Evolutionary conservation across 176 grass and related monocot species (phyloP), one percentile per base, ranked within the genome.

Genomic region (Triticum aestivum): DNA sequence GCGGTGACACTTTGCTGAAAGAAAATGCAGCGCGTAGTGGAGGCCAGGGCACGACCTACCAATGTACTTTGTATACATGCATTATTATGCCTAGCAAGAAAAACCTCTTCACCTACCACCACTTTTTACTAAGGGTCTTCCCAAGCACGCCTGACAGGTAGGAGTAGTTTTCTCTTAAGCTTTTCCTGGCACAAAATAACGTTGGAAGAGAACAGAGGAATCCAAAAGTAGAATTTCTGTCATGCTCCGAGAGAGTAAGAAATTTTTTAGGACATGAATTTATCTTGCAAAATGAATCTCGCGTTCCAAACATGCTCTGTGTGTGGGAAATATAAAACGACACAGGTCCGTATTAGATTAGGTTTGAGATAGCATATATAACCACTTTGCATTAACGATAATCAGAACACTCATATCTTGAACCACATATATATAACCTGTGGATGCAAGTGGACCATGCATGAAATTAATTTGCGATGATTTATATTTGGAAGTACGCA

Each of bases 41-140:
- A 47, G 73, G 52, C 74, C 74, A 77, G 49, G 37, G 84, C 80
- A 56, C 85, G 83, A 87, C 75, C 80, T 84, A 84, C 81, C 80
- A 17, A 45, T 33, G 42, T 64, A 12, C n/a, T 56, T 71, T 26
- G 44, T 54, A 17, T 18, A 6, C 15, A 70, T 85, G 68, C 47
- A 62, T 52, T 52, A 52, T 52, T 52, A 52, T 52, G 15, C 23
- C 79, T 59, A 86, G 26, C 23, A 63, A 91, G 2, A 54, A 18
- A 54, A 59, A 54, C 35, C 47, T 59, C 74, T 38, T 52, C 85
- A 88, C 85, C 85, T 64, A 88, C 85, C 69, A 39, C 80, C 34
- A 11, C 14, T 85, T 87, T 61, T 21, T 0, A 59, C 56, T 59
- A 0, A 59, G 35, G 52, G 69, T 80, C 75, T 58, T 38, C 75